A percentile compares a stretch with the other conserved stretches of the same genome.
Conservation (phyloP, 2,329 filamentous ascomycete species). For the Calonectria hongkongensis region DNA sequence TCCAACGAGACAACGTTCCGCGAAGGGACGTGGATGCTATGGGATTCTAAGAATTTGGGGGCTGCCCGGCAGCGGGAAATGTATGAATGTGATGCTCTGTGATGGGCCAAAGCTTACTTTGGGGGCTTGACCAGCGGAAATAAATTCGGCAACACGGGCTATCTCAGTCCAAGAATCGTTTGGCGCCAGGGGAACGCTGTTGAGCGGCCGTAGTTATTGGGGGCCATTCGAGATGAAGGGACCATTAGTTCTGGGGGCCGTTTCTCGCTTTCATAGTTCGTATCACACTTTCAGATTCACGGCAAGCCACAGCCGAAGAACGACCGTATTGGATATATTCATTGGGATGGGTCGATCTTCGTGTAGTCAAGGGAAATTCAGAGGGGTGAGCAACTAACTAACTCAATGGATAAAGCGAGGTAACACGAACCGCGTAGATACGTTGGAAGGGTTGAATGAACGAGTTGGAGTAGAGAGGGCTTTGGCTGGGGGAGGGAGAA, state of each 20-base stretch:
- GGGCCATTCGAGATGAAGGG: constrained; percentile 8
- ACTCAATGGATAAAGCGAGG: not conserved
- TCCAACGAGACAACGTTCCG: constrained; percentile 18
- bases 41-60: constrained; percentile 32
- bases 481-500: not conserved
- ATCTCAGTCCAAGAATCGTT: constrained; percentile 26
- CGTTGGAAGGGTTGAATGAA: not conserved
- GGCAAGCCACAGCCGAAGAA: not conserved
- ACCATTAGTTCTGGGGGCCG: constrained; percentile 27
- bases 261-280: constrained; percentile 11
- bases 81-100: constrained; percentile 3
- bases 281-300: not conserved
- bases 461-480: not conserved
- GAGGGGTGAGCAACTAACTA: not conserved
- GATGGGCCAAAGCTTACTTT: constrained; percentile 11
- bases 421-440: too few relatives aligned
- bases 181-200: constrained; percentile 9
- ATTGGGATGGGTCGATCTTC: not conserved
- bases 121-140: constrained; percentile 5
- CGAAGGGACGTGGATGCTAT: constrained; percentile 1
- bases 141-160: not conserved
- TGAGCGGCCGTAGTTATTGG: constrained; percentile 14
- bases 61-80: constrained; percentile 24
- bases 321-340: not conserved
- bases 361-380: not conserved